phyloP scores from a whole-genome alignment of 371 early-diverging fungal species.

The Mucor sp. region DNA sequence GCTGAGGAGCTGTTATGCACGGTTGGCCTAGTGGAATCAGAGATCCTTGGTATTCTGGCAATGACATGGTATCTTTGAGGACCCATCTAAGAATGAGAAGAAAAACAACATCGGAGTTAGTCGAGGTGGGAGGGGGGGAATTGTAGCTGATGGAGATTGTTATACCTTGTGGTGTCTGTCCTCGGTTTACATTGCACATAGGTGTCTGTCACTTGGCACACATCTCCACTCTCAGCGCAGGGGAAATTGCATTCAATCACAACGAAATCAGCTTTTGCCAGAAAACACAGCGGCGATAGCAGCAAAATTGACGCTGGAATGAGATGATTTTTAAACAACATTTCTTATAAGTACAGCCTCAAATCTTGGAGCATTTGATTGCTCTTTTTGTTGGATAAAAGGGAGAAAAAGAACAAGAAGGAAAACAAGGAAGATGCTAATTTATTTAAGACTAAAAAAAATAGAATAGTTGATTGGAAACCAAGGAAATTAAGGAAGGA shows the following conservation, averaged over 20 bases:
- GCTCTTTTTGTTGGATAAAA: neutral
- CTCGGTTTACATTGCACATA: slow-evolving; percentile 6
- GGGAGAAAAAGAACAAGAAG: neutral
- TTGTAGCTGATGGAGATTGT: neutral
- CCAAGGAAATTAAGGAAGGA: slow-evolving; percentile 15
- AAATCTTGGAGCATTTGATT: slow-evolving; percentile 2
- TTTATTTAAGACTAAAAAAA: neutral
- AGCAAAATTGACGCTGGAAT: neutral
- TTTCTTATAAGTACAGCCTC: neutral
- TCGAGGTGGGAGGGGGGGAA: neutral
- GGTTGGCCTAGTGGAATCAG: neutral
- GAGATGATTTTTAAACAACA: neutral
- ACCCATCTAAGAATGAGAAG: slow-evolving; percentile 15
- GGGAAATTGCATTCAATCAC: slow-evolving; percentile 25
- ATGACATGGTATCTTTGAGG: slow-evolving; percentile 12
- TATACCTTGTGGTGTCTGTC: slow-evolving; percentile 15
- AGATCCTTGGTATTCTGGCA: slow-evolving; percentile 17
- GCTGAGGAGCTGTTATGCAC: slow-evolving; percentile 10
- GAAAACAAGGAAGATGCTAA: neutral
- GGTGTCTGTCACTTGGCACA: slow-evolving; percentile 13
- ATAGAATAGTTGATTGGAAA: slow-evolving; percentile 9
- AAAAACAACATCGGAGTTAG: neutral
- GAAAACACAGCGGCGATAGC: neutral
- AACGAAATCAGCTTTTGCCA: slow-evolving; percentile 4
- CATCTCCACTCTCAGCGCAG: slow-evolving; percentile 6